These are phyloP conservation scores for Wickerhamomyces canadensis DNA, from an alignment of 805 yeast genomes.

Conservation along the genomic window DNA sequence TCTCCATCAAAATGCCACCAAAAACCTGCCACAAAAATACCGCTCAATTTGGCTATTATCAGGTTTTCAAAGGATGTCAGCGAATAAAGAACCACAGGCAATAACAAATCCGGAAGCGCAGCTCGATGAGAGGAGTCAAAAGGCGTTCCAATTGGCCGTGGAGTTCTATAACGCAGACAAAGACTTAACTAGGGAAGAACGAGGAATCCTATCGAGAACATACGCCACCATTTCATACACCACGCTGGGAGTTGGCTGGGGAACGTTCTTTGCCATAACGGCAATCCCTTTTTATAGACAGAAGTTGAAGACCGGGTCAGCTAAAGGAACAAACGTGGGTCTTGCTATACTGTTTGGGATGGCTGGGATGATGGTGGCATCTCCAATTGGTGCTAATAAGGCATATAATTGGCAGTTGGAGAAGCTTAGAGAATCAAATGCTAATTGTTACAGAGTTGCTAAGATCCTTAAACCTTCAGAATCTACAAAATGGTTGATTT, in stretches of 20 bases:
- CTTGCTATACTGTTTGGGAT: slow-evolving; percentile 38
- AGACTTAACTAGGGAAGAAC: slow-evolving; percentile 33
- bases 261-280: slow-evolving; percentile 36
- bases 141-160: slow-evolving; percentile 38
- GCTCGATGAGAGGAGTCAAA: slow-evolving; percentile 16
- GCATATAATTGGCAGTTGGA: slow-evolving; percentile 29
- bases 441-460: slow-evolving; percentile 27
- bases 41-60: too few species aligned
- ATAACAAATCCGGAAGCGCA: background rate
- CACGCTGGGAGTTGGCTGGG: slow-evolving; percentile 34
- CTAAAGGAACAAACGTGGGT: slow-evolving; percentile 35
- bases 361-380: slow-evolving; percentile 30
- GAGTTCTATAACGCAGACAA: slow-evolving; percentile 47
- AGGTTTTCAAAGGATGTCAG: too few species aligned
- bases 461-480: slow-evolving; percentile 27
- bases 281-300: slow-evolving; percentile 37
- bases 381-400: slow-evolving; percentile 27
- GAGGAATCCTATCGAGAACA: slow-evolving; percentile 35
- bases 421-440: slow-evolving; percentile 25
- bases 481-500: slow-evolving; percentile 41
- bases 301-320: slow-evolving; percentile 27
- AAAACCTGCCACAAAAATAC: too few species aligned
- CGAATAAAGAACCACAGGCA: background rate
- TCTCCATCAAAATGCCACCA: too few species aligned
- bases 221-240: slow-evolving; percentile 31